Percentiles rank a stretch among this genome's conserved stretches.
These are phyloP conservation scores for Entonaema liquescens DNA, from an alignment of 495 filamentous ascomycete genomes.

Conservation along the genomic window DNA sequence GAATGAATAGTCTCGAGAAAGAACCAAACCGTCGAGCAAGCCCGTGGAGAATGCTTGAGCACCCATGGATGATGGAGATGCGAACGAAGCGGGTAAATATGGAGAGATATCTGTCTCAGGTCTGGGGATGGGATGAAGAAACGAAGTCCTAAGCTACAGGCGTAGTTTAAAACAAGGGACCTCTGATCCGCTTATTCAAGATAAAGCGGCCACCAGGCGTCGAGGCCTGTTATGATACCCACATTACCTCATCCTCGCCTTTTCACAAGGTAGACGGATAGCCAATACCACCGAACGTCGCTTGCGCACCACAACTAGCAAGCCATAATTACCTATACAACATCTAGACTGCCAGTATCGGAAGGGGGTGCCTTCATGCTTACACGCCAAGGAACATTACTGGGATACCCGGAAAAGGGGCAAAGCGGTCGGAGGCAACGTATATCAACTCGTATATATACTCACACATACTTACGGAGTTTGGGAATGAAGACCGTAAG, in stretches of 20 bases:
- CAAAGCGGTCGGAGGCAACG: background rate
- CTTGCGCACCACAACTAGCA: constrained; percentile 12
- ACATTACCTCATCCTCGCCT: background rate
- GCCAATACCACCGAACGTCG: constrained; percentile 3
- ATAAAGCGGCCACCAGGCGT: background rate
- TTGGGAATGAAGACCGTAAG: constrained; percentile 11
- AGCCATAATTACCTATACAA: constrained; percentile 8
- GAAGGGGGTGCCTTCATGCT: background rate
- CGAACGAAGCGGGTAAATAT: constrained; percentile 95
- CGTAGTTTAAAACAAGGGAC: constrained; percentile 2
- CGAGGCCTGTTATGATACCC: constrained; percentile 14
- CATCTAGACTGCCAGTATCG: constrained; percentile 23
- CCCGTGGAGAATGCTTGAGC: constrained; percentile 98
- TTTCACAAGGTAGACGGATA: background rate
- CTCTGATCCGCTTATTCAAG: background rate
- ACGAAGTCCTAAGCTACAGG: constrained; percentile 30
- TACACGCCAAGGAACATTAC: constrained; percentile 10
- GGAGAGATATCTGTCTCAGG: constrained; percentile 86
- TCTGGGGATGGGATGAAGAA: constrained; percentile 89
- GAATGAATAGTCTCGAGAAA: constrained; percentile 80
- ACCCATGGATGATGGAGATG: constrained; percentile 99
- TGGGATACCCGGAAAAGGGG: constrained; percentile 35
- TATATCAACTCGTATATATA: constrained; percentile 18
- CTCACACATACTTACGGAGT: constrained; percentile 26
- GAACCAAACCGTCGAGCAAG: constrained; percentile 85